phyloP scores from a whole-genome alignment of 108 stramenopile genomes.

The Licmophora abbreviata region DNA sequence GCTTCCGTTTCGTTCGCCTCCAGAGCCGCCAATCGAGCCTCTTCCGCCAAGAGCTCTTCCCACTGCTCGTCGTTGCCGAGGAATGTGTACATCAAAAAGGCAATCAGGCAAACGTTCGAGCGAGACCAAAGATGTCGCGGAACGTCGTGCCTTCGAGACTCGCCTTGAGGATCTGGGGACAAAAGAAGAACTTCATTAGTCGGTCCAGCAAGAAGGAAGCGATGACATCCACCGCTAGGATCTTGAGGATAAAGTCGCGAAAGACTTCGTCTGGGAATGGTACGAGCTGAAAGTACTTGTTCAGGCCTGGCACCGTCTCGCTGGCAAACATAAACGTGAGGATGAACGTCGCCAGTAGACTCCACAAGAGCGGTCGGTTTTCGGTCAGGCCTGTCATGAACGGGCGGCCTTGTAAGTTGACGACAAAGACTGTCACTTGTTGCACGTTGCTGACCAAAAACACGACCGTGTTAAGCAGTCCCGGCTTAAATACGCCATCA shows the following conservation, averaged over 20 bases:
- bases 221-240: slow-evolving; percentile 73
- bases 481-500: slow-evolving; percentile 91
- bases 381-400: slow-evolving; percentile 98
- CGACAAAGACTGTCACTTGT: slow-evolving; percentile 96
- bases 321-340: slow-evolving; percentile 88
- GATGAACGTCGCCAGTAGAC: slow-evolving; percentile 83
- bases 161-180: slow-evolving; percentile 81
- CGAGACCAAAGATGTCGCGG: slow-evolving; percentile 68
- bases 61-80: slow-evolving; percentile 71
- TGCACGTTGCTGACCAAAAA: slow-evolving; percentile 94
- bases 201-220: slow-evolving; percentile 87
- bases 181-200: slow-evolving; percentile 88
- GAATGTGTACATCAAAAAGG: slow-evolving; percentile 69
- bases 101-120: slow-evolving; percentile 69
- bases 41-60: slow-evolving; percentile 76
- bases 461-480: slow-evolving; percentile 88
- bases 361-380: slow-evolving; percentile 90
- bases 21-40: slow-evolving; percentile 49
- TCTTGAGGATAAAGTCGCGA: slow-evolving; percentile 76
- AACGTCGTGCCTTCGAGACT: slow-evolving; percentile 85
- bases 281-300: slow-evolving; percentile 95
- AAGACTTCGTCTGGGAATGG: slow-evolving; percentile 93
- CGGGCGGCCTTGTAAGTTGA: slow-evolving; percentile 95
- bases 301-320: slow-evolving; percentile 82
- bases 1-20: slow-evolving; percentile 14